A percentile compares a stretch with the other conserved stretches of the same genome.
These are phyloP conservation scores for Verbena officinalis DNA, from an alignment of 257 asterid species.

Conservation along the genomic window DNA sequence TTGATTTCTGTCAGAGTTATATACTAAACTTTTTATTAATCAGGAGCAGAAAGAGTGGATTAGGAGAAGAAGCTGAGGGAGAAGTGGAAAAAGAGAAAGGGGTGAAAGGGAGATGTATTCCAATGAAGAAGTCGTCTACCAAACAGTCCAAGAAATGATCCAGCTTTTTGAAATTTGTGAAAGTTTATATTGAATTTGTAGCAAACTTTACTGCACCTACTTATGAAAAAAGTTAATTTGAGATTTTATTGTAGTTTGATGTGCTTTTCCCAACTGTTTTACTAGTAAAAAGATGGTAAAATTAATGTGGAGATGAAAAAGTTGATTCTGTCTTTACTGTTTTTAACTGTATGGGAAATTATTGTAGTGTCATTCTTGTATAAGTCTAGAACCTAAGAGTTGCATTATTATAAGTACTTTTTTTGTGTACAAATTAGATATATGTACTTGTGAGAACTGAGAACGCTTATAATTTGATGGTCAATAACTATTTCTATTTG, in stretches of 20 bases:
- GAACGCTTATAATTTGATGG: too few species aligned
- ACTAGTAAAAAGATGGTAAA: not conserved
- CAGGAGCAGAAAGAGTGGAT: slow-evolving; percentile 49
- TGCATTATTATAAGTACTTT: too few species aligned
- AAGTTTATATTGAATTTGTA: not conserved
- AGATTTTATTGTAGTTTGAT: not conserved
- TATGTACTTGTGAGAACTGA: too few species aligned
- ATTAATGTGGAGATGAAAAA: not conserved
- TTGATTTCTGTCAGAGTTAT: too few species aligned
- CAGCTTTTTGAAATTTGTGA: not conserved
- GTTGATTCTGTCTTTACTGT: not conserved
- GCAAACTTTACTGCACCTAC: slow-evolving; percentile 12
- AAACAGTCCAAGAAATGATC: slow-evolving; percentile 54
- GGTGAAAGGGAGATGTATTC: slow-evolving; percentile 68
- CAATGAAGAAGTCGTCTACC: slow-evolving; percentile 51
- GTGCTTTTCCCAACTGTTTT: not conserved
- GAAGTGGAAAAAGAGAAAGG: slow-evolving; percentile 38
- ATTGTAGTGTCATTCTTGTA: too few species aligned
- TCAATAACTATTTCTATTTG: too few species aligned
- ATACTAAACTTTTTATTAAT: not conserved
- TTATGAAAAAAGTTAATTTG: slow-evolving; percentile 19
- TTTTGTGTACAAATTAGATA: too few species aligned
- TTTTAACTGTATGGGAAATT: too few species aligned
- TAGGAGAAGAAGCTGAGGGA: slow-evolving; percentile 40
- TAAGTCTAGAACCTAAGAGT: too few species aligned